Conservation (phyloP, 306 rosid species). For the Carpinus viminea region DNA sequence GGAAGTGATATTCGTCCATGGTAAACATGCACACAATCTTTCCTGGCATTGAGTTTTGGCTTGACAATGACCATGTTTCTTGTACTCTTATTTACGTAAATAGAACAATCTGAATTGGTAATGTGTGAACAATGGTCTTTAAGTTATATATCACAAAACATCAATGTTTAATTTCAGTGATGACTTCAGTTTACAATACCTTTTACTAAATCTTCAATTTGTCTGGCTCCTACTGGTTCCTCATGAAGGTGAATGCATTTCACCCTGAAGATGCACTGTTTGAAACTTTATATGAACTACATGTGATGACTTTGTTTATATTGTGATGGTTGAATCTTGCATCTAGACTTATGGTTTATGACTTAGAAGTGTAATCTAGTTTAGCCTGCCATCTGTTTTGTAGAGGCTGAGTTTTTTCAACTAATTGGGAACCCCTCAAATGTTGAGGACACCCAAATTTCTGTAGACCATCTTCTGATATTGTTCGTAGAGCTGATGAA, state of each 20-base stretch:
- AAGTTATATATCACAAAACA: background rate
- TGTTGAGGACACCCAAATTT: background rate
- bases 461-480: background rate
- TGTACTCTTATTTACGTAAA: background rate
- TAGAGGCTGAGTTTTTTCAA: background rate
- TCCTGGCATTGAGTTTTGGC: background rate
- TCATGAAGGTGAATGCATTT: background rate
- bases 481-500: background rate
- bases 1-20: slow-evolving; percentile 99
- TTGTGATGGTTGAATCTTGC: background rate
- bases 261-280: background rate
- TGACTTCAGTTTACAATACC: background rate
- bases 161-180: background rate
- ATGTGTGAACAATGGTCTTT: background rate
- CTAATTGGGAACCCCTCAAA: background rate
- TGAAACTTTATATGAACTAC: background rate
- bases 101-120: background rate
- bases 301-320: background rate
- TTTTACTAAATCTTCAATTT: background rate
- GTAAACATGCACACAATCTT: slow-evolving; percentile 36
- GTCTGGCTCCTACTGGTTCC: background rate
- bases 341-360: background rate
- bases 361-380: background rate
- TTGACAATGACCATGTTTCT: background rate
- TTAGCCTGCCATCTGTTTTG: background rate